A percentile compares a stretch with the other conserved stretches of the same genome.
phyloP scores from a whole-genome alignment of 2,329 filamentous ascomycete species.

The Aspergillus udagawae region DNA sequence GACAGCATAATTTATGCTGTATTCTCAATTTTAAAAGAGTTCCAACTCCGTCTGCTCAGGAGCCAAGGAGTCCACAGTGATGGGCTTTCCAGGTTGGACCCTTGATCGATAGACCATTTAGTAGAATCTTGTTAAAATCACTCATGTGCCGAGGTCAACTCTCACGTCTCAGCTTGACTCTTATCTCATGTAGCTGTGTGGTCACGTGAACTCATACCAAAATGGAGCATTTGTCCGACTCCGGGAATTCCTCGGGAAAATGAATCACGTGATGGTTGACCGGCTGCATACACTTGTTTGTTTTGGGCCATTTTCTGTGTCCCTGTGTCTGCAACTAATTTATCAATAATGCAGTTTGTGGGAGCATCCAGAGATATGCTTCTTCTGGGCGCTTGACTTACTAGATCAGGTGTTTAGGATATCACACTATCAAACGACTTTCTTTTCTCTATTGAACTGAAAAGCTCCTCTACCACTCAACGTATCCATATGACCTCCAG shows the following conservation, averaged over 20 bases:
- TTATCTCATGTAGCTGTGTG: too few species aligned
- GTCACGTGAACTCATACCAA: background rate
- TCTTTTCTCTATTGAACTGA: background rate
- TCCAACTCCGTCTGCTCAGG: background rate
- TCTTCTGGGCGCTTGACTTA: too few species aligned
- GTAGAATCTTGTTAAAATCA: background rate
- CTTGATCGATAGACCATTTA: background rate
- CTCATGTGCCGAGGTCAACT: too few species aligned
- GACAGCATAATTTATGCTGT: background rate
- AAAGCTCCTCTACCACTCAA: background rate
- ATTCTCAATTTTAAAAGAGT: background rate
- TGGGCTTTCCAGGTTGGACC: background rate
- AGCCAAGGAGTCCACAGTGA: background rate
- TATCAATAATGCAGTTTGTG: too few species aligned
- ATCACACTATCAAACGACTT: too few species aligned
- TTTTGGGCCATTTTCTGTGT: too few species aligned
- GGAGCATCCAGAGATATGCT: too few species aligned
- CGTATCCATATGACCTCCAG: background rate
- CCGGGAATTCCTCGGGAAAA: background rate
- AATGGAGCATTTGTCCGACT: background rate
- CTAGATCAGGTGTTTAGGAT: too few species aligned
- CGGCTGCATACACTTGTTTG: too few species aligned
- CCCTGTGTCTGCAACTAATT: too few species aligned
- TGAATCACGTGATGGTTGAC: background rate
- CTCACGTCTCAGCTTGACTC: too few species aligned